These are phyloP conservation scores for Microdochium nivale DNA, from an alignment of 2,329 filamentous ascomycete genomes.

Conservation along the genomic window DNA sequence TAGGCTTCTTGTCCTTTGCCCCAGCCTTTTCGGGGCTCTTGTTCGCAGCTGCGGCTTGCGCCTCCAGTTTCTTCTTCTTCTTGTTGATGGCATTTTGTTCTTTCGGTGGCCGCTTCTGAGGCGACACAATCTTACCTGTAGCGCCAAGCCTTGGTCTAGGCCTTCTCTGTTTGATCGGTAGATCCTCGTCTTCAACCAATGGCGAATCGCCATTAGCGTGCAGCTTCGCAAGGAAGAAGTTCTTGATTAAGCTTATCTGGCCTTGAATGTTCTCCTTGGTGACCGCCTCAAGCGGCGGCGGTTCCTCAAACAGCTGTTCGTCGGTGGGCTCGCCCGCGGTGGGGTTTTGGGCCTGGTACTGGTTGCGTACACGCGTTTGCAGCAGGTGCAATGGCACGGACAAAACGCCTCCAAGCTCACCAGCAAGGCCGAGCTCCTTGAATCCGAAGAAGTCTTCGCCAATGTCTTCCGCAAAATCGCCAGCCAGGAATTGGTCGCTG, in stretches of 20 bases:
- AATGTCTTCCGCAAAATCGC: constrained; percentile 95
- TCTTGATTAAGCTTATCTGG: constrained; percentile 80
- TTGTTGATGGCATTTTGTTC: constrained; percentile 78
- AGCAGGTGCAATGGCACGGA: constrained; percentile 91
- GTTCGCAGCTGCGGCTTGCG: constrained; percentile 39
- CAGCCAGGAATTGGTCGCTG: constrained; percentile 92
- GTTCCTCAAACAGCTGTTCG: constrained; percentile 55
- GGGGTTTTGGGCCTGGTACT: constrained; percentile 68
- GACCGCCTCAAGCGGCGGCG: constrained; percentile 66
- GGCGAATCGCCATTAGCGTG: constrained; percentile 75
- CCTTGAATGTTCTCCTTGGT: constrained; percentile 67
- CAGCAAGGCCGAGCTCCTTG: constrained; percentile 85
- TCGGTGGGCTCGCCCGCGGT: constrained; percentile 46
- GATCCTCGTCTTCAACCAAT: constrained; percentile 86
- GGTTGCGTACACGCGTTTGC: constrained; percentile 80
- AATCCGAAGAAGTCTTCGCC: constrained; percentile 99
- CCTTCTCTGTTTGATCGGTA: constrained; percentile 84
- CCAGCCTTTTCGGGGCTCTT: constrained; percentile 28
- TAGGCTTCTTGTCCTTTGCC: constrained; percentile 43
- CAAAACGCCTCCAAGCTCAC: constrained; percentile 81
- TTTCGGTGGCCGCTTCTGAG: constrained; percentile 72
- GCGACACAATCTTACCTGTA: constrained; percentile 79
- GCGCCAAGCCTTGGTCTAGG: constrained; percentile 56
- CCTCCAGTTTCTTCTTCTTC: constrained; percentile 77
- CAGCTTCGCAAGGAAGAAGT: constrained; percentile 86